phyloP scores from a whole-genome alignment of 805 yeast genomes.

The Metschnikowia corniflorae region DNA sequence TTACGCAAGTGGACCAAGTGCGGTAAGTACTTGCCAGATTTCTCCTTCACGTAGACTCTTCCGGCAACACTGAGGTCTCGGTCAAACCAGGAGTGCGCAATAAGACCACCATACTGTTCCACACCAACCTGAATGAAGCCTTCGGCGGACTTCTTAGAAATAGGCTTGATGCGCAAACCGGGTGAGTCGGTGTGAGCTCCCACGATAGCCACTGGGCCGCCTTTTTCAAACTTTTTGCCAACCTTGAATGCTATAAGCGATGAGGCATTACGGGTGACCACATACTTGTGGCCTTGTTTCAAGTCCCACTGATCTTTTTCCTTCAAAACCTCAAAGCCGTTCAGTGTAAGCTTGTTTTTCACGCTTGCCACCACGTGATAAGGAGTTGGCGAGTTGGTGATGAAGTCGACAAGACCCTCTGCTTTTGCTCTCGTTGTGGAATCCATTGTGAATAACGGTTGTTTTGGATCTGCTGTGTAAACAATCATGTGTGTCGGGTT shows the following conservation, averaged over 20 bases:
- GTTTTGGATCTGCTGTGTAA: too few species aligned
- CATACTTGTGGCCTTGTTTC: constrained; percentile 63
- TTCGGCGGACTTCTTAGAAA: constrained; percentile 63
- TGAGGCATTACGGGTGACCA: constrained; percentile 85
- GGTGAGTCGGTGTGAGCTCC: constrained; percentile 99
- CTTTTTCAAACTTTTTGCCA: constrained; percentile 69
- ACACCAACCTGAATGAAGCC: constrained; percentile 90
- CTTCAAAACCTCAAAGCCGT: constrained; percentile 71
- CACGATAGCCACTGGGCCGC: constrained; percentile 80
- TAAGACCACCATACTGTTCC: constrained; percentile 93
- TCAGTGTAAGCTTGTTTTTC: constrained; percentile 47
- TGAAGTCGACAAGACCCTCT: constrained; percentile 67
- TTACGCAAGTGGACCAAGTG: constrained; percentile 73
- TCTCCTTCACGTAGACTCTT: constrained; percentile 66
- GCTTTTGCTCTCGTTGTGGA: constrained; percentile 27
- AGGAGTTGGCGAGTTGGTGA: constrained; percentile 88
- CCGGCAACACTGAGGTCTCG: constrained; percentile 92
- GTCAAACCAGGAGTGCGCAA: constrained; percentile 97
- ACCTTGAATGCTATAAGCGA: constrained; percentile 84
- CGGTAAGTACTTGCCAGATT: constrained; percentile 51
- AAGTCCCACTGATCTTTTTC: constrained; percentile 70
- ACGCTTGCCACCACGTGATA: constrained; percentile 82
- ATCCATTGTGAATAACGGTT: too few species aligned
- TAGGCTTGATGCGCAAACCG: constrained; percentile 81
- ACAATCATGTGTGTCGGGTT: too few species aligned